These are phyloP conservation scores for Picochlorum costavermella DNA, from an alignment of 139 green algal species.

Conservation along the genomic window DNA sequence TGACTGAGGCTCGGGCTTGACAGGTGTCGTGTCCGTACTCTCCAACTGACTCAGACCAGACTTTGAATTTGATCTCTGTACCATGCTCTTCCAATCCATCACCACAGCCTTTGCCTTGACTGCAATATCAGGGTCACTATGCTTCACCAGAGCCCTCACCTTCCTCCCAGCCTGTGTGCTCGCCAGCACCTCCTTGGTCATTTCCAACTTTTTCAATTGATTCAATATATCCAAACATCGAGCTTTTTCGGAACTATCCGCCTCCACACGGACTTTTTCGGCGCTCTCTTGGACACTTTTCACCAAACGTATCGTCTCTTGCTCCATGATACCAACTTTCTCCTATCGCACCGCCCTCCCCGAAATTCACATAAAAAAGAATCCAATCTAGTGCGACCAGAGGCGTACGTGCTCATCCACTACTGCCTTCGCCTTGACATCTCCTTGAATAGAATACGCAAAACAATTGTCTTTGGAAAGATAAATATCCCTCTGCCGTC, in stretches of 20 bases:
- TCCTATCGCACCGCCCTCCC: no score
- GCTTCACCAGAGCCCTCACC: slow-evolving; percentile 67
- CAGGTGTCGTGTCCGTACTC: background rate
- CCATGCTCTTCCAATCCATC: slow-evolving; percentile 59
- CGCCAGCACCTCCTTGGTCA: slow-evolving; percentile 55
- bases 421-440: background rate
- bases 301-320: background rate
- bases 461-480: no score
- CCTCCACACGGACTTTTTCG: background rate
- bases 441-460: background rate
- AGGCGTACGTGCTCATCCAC: no score
- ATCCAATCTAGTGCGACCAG: no score
- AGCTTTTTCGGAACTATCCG: background rate
- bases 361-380: no score
- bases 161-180: slow-evolving; percentile 69
- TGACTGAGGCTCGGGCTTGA: background rate
- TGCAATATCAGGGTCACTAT: slow-evolving; percentile 31
- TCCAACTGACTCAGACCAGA: background rate
- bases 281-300: background rate
- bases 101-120: slow-evolving; percentile 46
- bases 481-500: background rate
- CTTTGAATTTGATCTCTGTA: slow-evolving; percentile 6
- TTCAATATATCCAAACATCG: slow-evolving; percentile 53
- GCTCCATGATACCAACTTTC: background rate
- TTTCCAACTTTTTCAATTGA: slow-evolving; percentile 29